Base-by-base conservation (phyloP, 225 moss, liverwort and hornwort species). In the Pleurozium schreberi region DNA sequence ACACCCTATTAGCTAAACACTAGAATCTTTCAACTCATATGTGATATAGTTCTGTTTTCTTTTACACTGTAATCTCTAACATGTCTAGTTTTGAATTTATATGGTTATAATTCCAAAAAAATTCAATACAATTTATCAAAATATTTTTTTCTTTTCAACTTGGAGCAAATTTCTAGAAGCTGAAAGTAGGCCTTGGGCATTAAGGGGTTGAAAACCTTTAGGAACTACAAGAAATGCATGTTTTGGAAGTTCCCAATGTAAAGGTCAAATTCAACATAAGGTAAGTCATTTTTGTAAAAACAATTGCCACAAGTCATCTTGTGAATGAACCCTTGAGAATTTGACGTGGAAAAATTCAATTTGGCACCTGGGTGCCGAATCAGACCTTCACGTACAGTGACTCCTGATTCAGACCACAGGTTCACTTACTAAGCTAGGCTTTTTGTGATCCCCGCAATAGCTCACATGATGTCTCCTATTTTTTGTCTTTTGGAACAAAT, bases 201-300 rank as follows among this genome's bases (percentile, higher is more conserved):
- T n/a, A n/a, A n/a, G n/a, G n/a, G n/a, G n/a, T n/a, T n/a, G 18
- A 45, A 74, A 47, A 17, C 2, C 30, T 31, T 20, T 33, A 31
- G 3, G 4, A 73, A 30, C 6, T 47, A 47, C 1, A 0, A 1
- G 1, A 6, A 47, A 18, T 18, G 16, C 6, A 76, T 33, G 8
- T 36, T 76, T 76, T 22, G 14, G 2, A 52, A 76, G 12, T 69
- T 9, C 1, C 8, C 2, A 14, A 26, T 9, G 5, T 27, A 8
- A 42, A 70, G 12, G 4, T 38, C n/a, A 67, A 12, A n/a, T 21
- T n/a, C 1, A 1, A 5, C 26, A 40, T 70, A 26, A 27, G 43
- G 9, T 26, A 25, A 26, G 3, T n/a, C 22, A 22, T 22, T 22
- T n/a, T n/a, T 12, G 22, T 10, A 11, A 68, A n/a, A n/a, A n/a